phyloP scores from a whole-genome alignment of 345 rosid species.

The Schrenkiella parvula region DNA sequence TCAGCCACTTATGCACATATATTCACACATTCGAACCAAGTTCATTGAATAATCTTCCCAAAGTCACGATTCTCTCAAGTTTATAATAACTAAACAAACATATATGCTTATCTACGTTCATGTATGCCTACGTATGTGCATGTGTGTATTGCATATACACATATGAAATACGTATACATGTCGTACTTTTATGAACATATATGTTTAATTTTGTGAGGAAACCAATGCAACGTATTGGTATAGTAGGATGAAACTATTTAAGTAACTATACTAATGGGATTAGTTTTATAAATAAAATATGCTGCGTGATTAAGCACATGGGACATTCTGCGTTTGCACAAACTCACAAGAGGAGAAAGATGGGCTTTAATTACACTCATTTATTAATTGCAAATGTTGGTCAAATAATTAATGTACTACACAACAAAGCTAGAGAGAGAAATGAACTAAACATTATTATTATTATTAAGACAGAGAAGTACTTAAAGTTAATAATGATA shows the following conservation, averaged over 20 bases:
- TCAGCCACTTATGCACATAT: not conserved
- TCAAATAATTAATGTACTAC: conserved; percentile 30
- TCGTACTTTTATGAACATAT: too few relatives aligned
- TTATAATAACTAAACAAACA: not conserved
- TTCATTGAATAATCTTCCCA: conserved; percentile 8
- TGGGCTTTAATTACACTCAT: conserved; percentile 22
- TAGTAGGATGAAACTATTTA: not conserved
- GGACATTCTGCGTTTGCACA: conserved; percentile 34
- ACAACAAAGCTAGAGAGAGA: conserved; percentile 19
- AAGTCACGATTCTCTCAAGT: not conserved
- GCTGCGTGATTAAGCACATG: conserved; percentile 28
- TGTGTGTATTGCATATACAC: not conserved
- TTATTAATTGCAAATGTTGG: conserved; percentile 30
- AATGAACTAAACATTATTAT: not conserved
- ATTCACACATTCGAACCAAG: not conserved
- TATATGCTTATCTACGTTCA: not conserved
- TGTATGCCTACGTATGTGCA: not conserved
- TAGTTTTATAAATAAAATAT: not conserved
- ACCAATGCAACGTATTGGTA: not conserved
- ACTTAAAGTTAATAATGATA: conserved; percentile 2
- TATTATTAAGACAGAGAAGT: not conserved
- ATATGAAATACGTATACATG: not conserved
- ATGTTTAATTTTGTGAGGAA: not conserved
- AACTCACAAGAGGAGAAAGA: conserved; percentile 26
- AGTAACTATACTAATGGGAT: not conserved